Evolutionary conservation across 2,329 filamentous ascomycete genomes (phyloP).

Genomic region (Diaporthe batatas): DNA sequence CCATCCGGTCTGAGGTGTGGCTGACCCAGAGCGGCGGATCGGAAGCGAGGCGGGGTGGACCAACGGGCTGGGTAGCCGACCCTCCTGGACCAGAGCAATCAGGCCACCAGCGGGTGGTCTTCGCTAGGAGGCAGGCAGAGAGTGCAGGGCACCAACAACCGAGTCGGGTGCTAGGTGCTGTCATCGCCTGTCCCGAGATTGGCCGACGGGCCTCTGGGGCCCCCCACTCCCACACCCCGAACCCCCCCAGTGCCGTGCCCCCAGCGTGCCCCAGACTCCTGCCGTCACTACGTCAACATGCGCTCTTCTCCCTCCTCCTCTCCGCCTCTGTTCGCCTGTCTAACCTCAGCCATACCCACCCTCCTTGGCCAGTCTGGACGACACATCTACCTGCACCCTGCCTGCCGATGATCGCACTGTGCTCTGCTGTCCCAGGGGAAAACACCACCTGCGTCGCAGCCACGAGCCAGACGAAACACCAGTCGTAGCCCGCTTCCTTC

Average conservation of each 20-base stretch:
- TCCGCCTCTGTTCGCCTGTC: not conserved
- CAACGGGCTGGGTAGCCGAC: conserved; percentile 27
- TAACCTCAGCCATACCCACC: not conserved
- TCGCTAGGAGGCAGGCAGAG: not conserved
- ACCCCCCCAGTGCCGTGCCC: no score
- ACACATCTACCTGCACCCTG: conserved; percentile 11
- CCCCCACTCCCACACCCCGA: conserved; percentile 3
- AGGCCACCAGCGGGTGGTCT: no score
- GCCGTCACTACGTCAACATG: conserved; percentile 28
- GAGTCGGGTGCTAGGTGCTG: conserved; percentile 9
- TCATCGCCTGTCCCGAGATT: conserved; percentile 31
- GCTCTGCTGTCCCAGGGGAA: conserved; percentile 25
- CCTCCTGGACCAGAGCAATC: not conserved
- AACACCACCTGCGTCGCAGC: conserved; percentile 12
- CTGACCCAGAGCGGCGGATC: conserved; percentile 25
- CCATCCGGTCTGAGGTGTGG: not conserved
- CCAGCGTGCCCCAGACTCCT: conserved; percentile 14
- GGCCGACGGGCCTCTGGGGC: conserved; percentile 5
- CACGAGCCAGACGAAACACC: conserved; percentile 12
- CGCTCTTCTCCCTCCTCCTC: not conserved
- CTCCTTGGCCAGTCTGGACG: not conserved
- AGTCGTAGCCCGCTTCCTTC: not conserved
- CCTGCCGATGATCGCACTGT: conserved; percentile 27
- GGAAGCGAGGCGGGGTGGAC: conserved; percentile 24
- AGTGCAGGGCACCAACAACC: not conserved